phyloP scores from a whole-genome alignment of 169 alveolate genomes.

The Plasmodium gallinaceum region DNA sequence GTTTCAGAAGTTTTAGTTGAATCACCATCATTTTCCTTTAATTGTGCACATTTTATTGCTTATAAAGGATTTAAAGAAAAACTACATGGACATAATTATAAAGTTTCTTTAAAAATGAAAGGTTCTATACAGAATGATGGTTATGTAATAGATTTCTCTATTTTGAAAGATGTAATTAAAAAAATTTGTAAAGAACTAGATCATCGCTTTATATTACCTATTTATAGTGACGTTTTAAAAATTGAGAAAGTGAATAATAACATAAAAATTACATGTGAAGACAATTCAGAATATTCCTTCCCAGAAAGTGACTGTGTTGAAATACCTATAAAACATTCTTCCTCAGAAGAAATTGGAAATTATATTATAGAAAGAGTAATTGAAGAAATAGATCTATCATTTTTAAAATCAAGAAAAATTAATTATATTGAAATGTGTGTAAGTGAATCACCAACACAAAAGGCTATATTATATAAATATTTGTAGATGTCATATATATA shows the following conservation, averaged over 20 bases:
- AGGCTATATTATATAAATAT: slow-evolving; percentile 35
- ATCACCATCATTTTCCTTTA: slow-evolving; percentile 74
- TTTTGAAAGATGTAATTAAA: slow-evolving; percentile 46
- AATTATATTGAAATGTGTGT: slow-evolving; percentile 45
- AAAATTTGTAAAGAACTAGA: slow-evolving; percentile 50
- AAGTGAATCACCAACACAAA: slow-evolving; percentile 74
- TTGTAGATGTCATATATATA: slow-evolving; percentile 3
- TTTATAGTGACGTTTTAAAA: slow-evolving; percentile 73
- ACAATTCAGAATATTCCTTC: slow-evolving; percentile 66
- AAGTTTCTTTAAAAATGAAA: slow-evolving; percentile 59
- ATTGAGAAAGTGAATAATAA: slow-evolving; percentile 46
- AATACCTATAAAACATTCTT: slow-evolving; percentile 76
- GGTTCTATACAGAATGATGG: slow-evolving; percentile 72
- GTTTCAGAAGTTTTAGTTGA: slow-evolving; percentile 52
- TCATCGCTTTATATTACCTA: slow-evolving; percentile 72
- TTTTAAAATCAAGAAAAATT: slow-evolving; percentile 39
- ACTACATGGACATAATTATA: slow-evolving; percentile 77
- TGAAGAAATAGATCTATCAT: slow-evolving; percentile 43
- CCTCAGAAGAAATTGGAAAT: slow-evolving; percentile 70
- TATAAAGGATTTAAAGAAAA: slow-evolving; percentile 71
- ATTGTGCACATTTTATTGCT: slow-evolving; percentile 76
- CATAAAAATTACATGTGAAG: slow-evolving; percentile 66
- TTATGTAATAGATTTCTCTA: slow-evolving; percentile 72
- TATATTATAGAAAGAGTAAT: slow-evolving; percentile 37
- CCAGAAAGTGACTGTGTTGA: slow-evolving; percentile 59